phyloP scores from a whole-genome alignment of 1,284 basidiomycete genomes.

The Malassezia brasiliensis region DNA sequence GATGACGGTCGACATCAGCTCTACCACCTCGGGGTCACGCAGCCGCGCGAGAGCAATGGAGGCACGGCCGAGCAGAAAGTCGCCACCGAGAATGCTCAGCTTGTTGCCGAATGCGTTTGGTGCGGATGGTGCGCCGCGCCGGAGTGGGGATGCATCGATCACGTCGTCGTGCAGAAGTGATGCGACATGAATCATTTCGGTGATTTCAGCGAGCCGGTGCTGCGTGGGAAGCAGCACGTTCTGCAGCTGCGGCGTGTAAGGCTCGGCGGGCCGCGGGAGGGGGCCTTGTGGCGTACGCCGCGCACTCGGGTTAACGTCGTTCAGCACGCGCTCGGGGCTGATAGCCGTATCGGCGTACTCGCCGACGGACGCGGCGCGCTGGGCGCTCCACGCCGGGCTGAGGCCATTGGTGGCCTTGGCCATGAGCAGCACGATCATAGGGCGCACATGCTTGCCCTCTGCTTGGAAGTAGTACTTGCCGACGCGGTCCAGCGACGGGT shows the following conservation, averaged over 20 bases:
- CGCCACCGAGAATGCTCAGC: conserved; percentile 81
- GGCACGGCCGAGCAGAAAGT: conserved; percentile 87
- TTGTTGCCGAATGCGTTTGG: conserved; percentile 91
- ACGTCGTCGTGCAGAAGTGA: conserved; percentile 92
- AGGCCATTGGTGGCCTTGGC: conserved; percentile 80
- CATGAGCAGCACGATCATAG: conserved; percentile 81
- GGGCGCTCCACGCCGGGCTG: conserved; percentile 52
- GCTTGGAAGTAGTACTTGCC: conserved; percentile 83
- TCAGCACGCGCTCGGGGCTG: conserved; percentile 63
- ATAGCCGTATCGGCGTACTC: conserved; percentile 35
- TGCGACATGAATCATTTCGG: conserved; percentile 98
- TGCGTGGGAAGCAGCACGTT: conserved; percentile 65
- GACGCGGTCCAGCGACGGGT: conserved; percentile 74
- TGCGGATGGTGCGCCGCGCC: conserved; percentile 71
- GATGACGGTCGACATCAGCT: conserved; percentile 82
- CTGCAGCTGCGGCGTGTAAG: conserved; percentile 10
- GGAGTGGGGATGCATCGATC: conserved; percentile 71
- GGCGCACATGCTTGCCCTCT: conserved; percentile 69
- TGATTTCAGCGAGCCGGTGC: conserved; percentile 82
- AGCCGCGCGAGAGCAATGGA: conserved; percentile 77
- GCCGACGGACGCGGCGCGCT: conserved; percentile 31
- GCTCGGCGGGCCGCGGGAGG: not conserved
- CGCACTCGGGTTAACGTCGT: conserved; percentile 66
- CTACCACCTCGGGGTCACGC: conserved; percentile 78
- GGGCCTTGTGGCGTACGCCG: not conserved